These are phyloP conservation scores for Diaporthe vexans DNA, from an alignment of 2,329 filamentous ascomycete genomes.

Conservation along the genomic window DNA sequence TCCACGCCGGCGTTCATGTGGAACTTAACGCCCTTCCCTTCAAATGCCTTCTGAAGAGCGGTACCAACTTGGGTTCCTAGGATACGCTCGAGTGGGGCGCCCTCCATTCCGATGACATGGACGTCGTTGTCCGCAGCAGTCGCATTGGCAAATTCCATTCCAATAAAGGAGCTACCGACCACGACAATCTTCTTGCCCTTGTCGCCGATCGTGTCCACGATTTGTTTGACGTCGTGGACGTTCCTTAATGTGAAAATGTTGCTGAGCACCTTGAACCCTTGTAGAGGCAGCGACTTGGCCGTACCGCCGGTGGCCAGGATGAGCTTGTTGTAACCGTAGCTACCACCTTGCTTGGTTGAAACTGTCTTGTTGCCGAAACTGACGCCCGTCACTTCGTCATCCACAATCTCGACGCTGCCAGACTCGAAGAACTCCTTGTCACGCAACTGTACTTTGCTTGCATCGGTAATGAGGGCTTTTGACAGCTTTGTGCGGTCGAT, in stretches of 20 bases:
- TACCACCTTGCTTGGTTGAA: slow-evolving; percentile 79
- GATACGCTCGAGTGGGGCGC: slow-evolving; percentile 85
- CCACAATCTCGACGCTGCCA: slow-evolving; percentile 69
- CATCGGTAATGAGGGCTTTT: slow-evolving; percentile 89
- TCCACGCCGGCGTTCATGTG: slow-evolving; percentile 85
- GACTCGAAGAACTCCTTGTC: slow-evolving; percentile 82
- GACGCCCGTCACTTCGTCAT: slow-evolving; percentile 77
- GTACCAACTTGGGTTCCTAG: slow-evolving; percentile 86
- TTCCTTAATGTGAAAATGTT: slow-evolving; percentile 91
- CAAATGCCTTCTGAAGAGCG: slow-evolving; percentile 83
- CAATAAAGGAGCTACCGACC: slow-evolving; percentile 95
- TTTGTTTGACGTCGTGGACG: slow-evolving; percentile 82
- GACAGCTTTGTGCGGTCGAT: slow-evolving; percentile 97
- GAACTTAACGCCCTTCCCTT: slow-evolving; percentile 92
- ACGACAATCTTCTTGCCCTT: slow-evolving; percentile 93
- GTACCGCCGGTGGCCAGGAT: slow-evolving; percentile 90
- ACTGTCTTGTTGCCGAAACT: slow-evolving; percentile 83
- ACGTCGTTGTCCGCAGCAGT: slow-evolving; percentile 85
- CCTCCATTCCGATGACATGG: slow-evolving; percentile 90
- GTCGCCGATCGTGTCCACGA: slow-evolving; percentile 83
- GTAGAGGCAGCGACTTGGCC: slow-evolving; percentile 80
- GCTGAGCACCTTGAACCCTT: slow-evolving; percentile 86
- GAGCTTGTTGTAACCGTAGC: slow-evolving; percentile 86
- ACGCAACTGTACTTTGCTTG: slow-evolving; percentile 82
- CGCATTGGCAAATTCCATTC: slow-evolving; percentile 96